Evolutionary conservation across 768 basidiomycete species (phyloP), one percentile per base, ranked within the genome.

Genomic region (Trichaptum fuscoviolaceum): DNA sequence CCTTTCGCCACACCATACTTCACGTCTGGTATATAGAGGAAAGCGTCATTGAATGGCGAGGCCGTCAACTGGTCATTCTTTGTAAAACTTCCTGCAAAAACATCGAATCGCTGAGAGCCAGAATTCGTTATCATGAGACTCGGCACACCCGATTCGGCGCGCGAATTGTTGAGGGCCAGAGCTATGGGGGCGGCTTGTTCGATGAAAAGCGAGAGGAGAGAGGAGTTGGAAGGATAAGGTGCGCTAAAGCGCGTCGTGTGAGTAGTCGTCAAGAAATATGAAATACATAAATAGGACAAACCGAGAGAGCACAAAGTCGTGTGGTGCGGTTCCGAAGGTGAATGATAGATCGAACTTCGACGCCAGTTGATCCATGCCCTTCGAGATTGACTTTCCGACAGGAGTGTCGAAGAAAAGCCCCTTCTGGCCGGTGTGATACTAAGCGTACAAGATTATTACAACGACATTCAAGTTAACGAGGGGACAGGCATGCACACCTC

Each of bases 281-380:
- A 20, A 3, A n/a, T n/a, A n/a, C n/a, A n/a, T n/a, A n/a, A 52
- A 15, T 52, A 52, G n/a, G n/a, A 52, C 42, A 2, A 4, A 52
- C 42, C 81, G 74, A 7, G 72, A 66, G 26, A 81, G 74, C 71
- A 77, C 81, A 67, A 78, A 79, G 70, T 73, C 71, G 58, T 79
- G 72, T 6, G 82, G 82, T 0, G 79, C 76, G n/a, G 65, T 67
- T 0, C 81, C 82, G 26, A 78, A 77, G 0, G 67, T 66, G 20
- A 68, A 71, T 15, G 77, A 77, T 15, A 83, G 72, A 66, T 82
- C 78, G 69, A 79, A 77, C 12, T 57, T 62, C n/a, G 65, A 25
- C 1, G 72, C 71, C 10, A 75, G 66, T 9, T 57, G 57, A n/a
- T 25, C 52, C 58, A 78, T 63, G 26, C 65, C 36, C 0, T 58